Conservation (phyloP, 257 asterid genomes). For the Buddleja alternifolia region DNA sequence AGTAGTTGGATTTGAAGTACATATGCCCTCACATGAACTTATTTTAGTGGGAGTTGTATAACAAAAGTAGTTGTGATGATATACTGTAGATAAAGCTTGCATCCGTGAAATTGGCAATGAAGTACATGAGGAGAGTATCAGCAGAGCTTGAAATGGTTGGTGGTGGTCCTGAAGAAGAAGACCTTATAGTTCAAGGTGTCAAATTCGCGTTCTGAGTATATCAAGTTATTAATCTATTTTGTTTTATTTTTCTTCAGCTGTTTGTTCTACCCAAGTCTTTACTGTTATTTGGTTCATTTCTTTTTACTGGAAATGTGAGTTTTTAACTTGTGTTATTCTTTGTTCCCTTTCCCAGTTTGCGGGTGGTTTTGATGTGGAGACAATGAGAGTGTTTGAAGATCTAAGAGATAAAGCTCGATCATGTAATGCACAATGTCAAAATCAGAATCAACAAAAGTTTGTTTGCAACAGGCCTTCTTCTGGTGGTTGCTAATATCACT, state of each 20-base stretch:
- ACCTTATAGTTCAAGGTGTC: conserved; percentile 69
- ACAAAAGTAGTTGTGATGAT: conserved; percentile 6
- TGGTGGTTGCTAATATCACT: conserved; percentile 48
- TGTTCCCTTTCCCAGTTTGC: conserved; percentile 58
- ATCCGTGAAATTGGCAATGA: conserved; percentile 65
- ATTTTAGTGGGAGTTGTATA: not conserved
- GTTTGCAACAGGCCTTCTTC: conserved; percentile 47
- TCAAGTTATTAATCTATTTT: conserved; percentile 56
- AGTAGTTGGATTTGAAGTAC: conserved; percentile 10
- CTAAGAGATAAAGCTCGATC: conserved; percentile 59
- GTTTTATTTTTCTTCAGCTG: not conserved
- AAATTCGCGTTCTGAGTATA: conserved; percentile 79
- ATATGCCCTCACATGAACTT: no score
- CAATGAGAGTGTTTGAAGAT: conserved; percentile 72
- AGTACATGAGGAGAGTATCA: conserved; percentile 68
- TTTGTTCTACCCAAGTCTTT: no score
- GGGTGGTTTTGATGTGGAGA: conserved; percentile 80
- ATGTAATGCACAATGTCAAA: conserved; percentile 43
- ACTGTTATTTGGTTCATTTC: not conserved
- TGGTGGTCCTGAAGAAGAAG: conserved; percentile 70
- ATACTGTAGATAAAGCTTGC: conserved; percentile 68
- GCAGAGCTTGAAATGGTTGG: conserved; percentile 63
- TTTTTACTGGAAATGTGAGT: not conserved
- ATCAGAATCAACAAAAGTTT: conserved; percentile 61
- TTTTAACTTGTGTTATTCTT: not conserved